Conservation (phyloP, 805 yeast genomes). For the Hanseniaspora guilliermondii region DNA sequence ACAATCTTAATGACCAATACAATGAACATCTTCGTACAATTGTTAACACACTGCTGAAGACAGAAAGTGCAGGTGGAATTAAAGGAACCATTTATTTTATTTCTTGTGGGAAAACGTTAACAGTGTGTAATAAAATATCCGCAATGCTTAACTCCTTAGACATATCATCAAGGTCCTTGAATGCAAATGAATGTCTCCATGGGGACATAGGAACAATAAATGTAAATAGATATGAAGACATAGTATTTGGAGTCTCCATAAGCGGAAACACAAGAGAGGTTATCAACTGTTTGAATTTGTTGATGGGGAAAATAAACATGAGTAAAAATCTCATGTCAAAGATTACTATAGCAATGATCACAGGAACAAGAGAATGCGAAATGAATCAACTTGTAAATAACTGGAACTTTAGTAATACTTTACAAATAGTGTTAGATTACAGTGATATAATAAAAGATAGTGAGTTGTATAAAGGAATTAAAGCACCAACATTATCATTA, state of each 20-base stretch:
- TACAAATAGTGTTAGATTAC: conserved; percentile 34
- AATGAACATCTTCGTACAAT: conserved; percentile 41
- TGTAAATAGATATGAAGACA: conserved; percentile 35
- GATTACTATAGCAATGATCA: neutral
- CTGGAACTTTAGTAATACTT: neutral
- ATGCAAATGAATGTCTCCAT: conserved; percentile 80
- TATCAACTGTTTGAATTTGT: conserved; percentile 24
- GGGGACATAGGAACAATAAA: conserved; percentile 74
- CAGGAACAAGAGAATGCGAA: neutral
- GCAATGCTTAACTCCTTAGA: conserved; percentile 77
- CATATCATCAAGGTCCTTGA: conserved; percentile 52
- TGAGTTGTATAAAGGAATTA: conserved; percentile 54
- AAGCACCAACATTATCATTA: conserved; percentile 81
- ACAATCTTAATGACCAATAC: neutral
- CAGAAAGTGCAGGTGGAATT: neutral
- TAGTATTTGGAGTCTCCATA: conserved; percentile 55
- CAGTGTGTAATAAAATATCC: conserved; percentile 63
- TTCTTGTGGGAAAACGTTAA: conserved; percentile 77
- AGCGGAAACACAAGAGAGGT: conserved; percentile 80
- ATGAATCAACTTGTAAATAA: neutral
- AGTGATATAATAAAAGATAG: conserved; percentile 32
- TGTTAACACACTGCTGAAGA: conserved; percentile 17
- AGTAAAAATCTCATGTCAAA: neutral
- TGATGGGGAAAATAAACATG: neutral
- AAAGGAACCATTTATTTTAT: conserved; percentile 59